Conservation (phyloP, 169 alveolate species). For the Plasmodium relictum region DNA sequence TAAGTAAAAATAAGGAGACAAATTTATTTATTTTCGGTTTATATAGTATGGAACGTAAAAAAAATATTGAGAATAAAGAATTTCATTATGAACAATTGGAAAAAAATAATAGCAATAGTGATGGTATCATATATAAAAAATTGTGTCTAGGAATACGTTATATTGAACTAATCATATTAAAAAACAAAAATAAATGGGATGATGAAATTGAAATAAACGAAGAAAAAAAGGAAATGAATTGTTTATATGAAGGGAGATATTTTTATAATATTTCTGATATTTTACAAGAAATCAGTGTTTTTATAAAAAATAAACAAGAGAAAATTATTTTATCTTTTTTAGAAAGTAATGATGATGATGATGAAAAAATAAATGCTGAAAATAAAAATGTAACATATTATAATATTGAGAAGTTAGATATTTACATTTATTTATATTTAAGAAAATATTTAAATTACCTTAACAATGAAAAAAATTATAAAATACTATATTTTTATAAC, state of each 20-base stretch:
- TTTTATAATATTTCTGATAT: constrained; percentile 7
- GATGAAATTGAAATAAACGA: constrained; percentile 1
- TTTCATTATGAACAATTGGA: not conserved
- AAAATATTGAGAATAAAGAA: not conserved
- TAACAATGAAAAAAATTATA: not conserved
- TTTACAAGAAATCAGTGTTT: constrained; percentile 31
- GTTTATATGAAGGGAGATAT: constrained; percentile 20
- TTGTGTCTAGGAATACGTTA: constrained; percentile 39
- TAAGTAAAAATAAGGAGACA: not conserved
- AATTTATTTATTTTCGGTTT: constrained; percentile 9
- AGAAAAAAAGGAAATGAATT: constrained; percentile 8
- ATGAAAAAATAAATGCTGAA: not conserved
- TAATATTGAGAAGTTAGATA: not conserved
- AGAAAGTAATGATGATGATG: not conserved
- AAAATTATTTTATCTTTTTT: constrained; percentile 31
- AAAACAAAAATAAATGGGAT: not conserved
- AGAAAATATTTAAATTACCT: constrained; percentile 14
- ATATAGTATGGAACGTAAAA: not conserved
- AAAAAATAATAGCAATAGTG: not conserved
- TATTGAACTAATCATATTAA: constrained; percentile 34
- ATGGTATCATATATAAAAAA: constrained; percentile 15
- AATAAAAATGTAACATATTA: not conserved
- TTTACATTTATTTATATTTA: constrained; percentile 42
- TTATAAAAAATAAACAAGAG: constrained; percentile 24
- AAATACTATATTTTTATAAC: constrained; percentile 31